phyloP scores from a whole-genome alignment of 2,329 filamentous ascomycete genomes.

The Neofusicoccum cordaticola region DNA sequence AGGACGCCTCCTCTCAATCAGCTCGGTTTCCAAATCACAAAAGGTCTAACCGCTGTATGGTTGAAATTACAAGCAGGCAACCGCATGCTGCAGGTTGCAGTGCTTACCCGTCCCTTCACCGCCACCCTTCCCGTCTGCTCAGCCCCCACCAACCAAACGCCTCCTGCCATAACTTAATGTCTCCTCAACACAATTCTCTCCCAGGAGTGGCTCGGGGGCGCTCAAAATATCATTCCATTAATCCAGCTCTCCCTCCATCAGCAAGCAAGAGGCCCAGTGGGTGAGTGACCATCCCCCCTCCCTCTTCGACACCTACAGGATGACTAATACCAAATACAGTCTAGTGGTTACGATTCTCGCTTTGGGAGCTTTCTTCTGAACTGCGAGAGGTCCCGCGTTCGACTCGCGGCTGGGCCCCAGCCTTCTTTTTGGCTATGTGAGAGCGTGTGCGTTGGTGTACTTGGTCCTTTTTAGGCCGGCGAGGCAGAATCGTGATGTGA shows the following conservation, averaged over 20 bases:
- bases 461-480: not conserved
- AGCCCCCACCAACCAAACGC: not conserved
- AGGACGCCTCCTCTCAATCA: no score
- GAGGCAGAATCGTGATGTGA: no score
- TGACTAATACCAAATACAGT: conserved; percentile 3
- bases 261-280: not conserved
- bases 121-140: not conserved
- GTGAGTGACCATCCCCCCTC: not conserved
- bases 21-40: no score
- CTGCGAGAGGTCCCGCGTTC: conserved; percentile 9
- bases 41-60: no score
- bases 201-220: no score
- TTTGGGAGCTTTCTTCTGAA: not conserved
- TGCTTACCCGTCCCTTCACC: not conserved
- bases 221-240: not conserved
- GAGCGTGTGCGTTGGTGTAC: not conserved
- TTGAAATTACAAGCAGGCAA: no score
- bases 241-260: not conserved
- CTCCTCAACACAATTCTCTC: not conserved
- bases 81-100: not conserved
- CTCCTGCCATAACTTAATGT: not conserved
- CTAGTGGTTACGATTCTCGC: conserved; percentile 14
- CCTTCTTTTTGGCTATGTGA: not conserved
- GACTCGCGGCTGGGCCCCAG: conserved; percentile 4
- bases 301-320: not conserved